Base-by-base conservation (phyloP, 2,329 filamentous ascomycete genomes). In the Cladophialophora immunda region DNA sequence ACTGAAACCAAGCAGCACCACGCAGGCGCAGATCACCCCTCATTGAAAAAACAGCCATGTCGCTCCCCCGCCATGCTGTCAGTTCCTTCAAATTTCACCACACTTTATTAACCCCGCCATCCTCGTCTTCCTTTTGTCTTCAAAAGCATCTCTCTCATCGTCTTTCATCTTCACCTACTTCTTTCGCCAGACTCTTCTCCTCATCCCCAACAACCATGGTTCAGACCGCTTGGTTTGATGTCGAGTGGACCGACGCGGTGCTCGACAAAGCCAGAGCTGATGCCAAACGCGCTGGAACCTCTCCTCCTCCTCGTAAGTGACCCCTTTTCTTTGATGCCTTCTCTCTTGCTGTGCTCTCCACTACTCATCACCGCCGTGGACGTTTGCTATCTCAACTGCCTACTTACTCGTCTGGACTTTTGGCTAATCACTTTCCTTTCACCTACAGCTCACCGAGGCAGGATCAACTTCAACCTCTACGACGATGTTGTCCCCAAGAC, bases 401-500 rank as follows among this genome's bases (percentile, higher is more conserved):
- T n/a, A 72, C 64, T 54, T n/a, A 72, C 64, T 54, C 62, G 59
- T 57, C 56, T 69, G 62, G 69, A n/a, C 13, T 32, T 47, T 53
- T 62, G 70, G 66, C 63, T 62, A 52, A 64, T 36, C 8, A 38
- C 38, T 32, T 63, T 63, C 58, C 60, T 63, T 65, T 72, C 63
- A 50, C 30, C 58, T 64, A 57, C 74, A 93, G 92, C 81, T 69
- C 91, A 95, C 83, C 76, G 75, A 60, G 93, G 91, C 77, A 90
- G 91, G 79, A 92, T 98, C 86, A 91, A 88, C 85, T 96, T 97
- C 86, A 89, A 90, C 76, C 92, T 98, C 79, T 97, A 85, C 86
- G 87, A 94, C 79, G 87, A 93, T 73, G 86, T 89, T 69, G 93
- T 97, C 79, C 94, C 94, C 81, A 95, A 91, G 89, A 97, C 94